phyloP scores from a whole-genome alignment of 2,329 filamentous ascomycete species.

The Ascocoryne sarcoides region DNA sequence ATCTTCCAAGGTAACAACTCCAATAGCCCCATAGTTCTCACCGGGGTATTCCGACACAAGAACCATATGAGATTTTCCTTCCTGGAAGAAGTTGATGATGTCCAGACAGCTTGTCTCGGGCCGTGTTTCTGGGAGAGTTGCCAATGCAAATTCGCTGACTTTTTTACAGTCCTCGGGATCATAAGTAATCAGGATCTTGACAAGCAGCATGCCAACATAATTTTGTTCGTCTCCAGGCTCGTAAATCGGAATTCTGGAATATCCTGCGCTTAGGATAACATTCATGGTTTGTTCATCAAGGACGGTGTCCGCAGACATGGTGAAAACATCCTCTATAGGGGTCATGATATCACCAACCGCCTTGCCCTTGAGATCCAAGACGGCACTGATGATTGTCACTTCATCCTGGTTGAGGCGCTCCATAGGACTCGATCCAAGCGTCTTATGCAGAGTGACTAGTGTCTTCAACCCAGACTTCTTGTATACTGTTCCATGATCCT shows the following conservation, averaged over 20 bases:
- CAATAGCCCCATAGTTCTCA: slow-evolving; percentile 82
- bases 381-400: slow-evolving; percentile 96
- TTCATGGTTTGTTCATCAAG: slow-evolving; percentile 94
- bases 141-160: slow-evolving; percentile 84
- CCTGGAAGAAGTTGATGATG: slow-evolving; percentile 99
- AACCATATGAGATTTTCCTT: slow-evolving; percentile 98
- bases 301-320: slow-evolving; percentile 89
- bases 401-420: slow-evolving; percentile 95
- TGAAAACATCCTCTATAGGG: slow-evolving; percentile 94
- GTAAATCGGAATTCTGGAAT: slow-evolving; percentile 92
- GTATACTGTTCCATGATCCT: slow-evolving; percentile 94
- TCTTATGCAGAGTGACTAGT: slow-evolving; percentile 88
- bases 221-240: slow-evolving; percentile 74
- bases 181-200: slow-evolving; percentile 98
- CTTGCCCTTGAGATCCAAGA: slow-evolving; percentile 93
- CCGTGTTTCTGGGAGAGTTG: slow-evolving; percentile 87
- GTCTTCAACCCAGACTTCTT: slow-evolving; percentile 98
- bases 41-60: slow-evolving; percentile 84
- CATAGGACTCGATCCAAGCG: slow-evolving; percentile 69
- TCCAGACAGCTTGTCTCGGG: slow-evolving; percentile 95
- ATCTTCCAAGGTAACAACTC: slow-evolving; percentile 92
- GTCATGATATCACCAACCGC: slow-evolving; percentile 95
- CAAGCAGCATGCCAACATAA: slow-evolving; percentile 94
- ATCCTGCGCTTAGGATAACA: slow-evolving; percentile 82
- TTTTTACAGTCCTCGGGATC: slow-evolving; percentile 86